Evolutionary conservation across 1,284 basidiomycete genomes (phyloP), one percentile per base, ranked within the genome.

Genomic region (Ceratobasidium sp.): DNA sequence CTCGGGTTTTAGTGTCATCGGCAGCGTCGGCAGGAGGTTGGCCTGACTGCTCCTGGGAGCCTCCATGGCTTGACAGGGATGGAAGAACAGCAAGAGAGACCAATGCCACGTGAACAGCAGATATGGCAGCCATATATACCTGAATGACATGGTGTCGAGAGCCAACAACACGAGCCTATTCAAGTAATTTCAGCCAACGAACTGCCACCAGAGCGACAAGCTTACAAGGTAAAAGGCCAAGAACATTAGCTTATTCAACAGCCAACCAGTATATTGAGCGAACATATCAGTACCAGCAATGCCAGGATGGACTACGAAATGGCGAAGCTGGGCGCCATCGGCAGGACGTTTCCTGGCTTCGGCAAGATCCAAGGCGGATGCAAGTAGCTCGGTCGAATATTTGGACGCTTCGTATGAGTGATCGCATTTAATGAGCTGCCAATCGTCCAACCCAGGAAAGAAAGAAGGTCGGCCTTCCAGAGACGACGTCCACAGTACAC

Each of bases 401-500:
- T 96, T 96, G 10, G 88, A 86, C 8, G 84, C 85, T 75, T 92
- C 86, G 78, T 96, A 97, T 0, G 91, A 86, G 69, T 86, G 83
- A 26, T 79, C 76, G 9, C 88, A 88, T 53, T 85, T 82, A 30
- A 87, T 80, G 26, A 93, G 83, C 78, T 96, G 93, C 85, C 88
- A 90, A 79, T 97, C 94, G 64, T 77, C 75, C 3, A 80, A 78
- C 71, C 88, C 84, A 73, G 64, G 50, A 36, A 90, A 91, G 57
- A 80, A 84, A 30, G 80, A 77, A 0, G 87, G 84, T 18, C 81
- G 82, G 0, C 89, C 86, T 79, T 92, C 90, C 8, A 90, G 77
- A 0, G 93, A 94, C 1, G 92, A 91, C 72, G 89, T 89, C 92
- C 94, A 96, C 23, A 96, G 80, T 6, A 95, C 86, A 28, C 93